Conservation (phyloP, 257 asterid species). For the Solanum neorickii region DNA sequence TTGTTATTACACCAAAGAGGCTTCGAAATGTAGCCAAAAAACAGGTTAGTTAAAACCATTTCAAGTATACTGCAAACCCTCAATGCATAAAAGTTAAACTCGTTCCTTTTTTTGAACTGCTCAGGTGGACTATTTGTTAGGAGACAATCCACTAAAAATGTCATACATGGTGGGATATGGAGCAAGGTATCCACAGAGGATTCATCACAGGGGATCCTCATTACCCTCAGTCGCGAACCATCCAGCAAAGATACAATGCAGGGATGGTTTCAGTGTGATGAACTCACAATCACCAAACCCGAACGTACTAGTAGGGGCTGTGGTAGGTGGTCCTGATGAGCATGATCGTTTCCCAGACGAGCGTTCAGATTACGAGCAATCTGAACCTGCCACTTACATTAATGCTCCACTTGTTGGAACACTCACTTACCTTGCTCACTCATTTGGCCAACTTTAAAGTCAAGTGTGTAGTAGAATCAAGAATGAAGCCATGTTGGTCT, state of each 20-base stretch:
- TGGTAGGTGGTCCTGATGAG: slow-evolving; percentile 90
- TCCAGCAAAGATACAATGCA: slow-evolving; percentile 72
- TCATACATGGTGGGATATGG: slow-evolving; percentile 98
- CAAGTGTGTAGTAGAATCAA: not conserved
- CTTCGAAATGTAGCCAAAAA: slow-evolving; percentile 69
- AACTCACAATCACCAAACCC: slow-evolving; percentile 69
- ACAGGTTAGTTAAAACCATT: slow-evolving; percentile 27
- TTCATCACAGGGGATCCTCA: slow-evolving; percentile 97
- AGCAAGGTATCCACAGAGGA: slow-evolving; percentile 55
- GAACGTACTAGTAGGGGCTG: slow-evolving; percentile 59
- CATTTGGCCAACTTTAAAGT: slow-evolving; percentile 68
- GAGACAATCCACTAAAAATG: slow-evolving; percentile 81
- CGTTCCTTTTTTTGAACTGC: not conserved
- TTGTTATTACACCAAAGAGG: slow-evolving; percentile 53
- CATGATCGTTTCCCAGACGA: slow-evolving; percentile 74
- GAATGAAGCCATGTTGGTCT: not conserved
- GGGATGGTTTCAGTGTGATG: slow-evolving; percentile 51
- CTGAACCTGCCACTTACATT: slow-evolving; percentile 94
- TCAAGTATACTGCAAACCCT: not conserved
- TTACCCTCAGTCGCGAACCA: slow-evolving; percentile 55
- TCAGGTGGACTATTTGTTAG: slow-evolving; percentile 85
- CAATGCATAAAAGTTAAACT: not conserved
- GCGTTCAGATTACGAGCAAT: slow-evolving; percentile 83
- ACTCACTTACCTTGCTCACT: slow-evolving; percentile 81
- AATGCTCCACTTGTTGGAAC: slow-evolving; percentile 94